These are phyloP conservation scores for Eragrostis nindensis DNA, from an alignment of 176 grass and related monocot species.

Conservation along the genomic window DNA sequence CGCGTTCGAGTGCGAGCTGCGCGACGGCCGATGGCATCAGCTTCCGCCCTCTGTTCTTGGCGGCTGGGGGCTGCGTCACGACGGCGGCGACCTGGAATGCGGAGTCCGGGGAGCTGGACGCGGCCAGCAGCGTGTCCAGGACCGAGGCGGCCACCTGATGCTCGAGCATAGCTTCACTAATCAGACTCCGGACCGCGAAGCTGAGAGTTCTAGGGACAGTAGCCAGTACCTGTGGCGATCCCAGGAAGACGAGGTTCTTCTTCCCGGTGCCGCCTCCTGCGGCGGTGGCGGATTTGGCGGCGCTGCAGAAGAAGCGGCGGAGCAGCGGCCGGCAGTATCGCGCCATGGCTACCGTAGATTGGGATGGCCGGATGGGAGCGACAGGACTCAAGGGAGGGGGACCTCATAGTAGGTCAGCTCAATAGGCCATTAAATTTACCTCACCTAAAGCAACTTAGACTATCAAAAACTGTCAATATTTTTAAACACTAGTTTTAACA, in stretches of 20 bases:
- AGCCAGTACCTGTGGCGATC: constrained; percentile 62
- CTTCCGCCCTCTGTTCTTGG: constrained; percentile 72
- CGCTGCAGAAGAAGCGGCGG: constrained; percentile 55
- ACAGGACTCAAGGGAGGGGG: too few relatives aligned
- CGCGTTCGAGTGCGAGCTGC: constrained; percentile 65
- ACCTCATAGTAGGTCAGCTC: too few relatives aligned
- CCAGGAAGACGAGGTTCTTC: constrained; percentile 78
- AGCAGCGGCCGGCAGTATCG: constrained; percentile 47
- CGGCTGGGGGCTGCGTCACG: constrained; percentile 75
- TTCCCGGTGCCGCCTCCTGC: constrained; percentile 17
- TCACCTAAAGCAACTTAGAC: too few relatives aligned
- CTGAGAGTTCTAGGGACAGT: not conserved
- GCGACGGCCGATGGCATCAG: constrained; percentile 74
- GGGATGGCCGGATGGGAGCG: constrained; percentile 17
- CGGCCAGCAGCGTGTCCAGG: constrained; percentile 60
- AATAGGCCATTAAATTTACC: too few relatives aligned
- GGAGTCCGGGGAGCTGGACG: constrained; percentile 56
- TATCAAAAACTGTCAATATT: too few relatives aligned
- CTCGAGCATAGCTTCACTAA: not conserved
- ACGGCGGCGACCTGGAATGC: constrained; percentile 69
- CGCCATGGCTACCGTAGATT: constrained; percentile 39
- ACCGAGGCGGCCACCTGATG: constrained; percentile 75
- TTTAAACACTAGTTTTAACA: too few relatives aligned
- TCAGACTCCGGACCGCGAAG: constrained; percentile 15
- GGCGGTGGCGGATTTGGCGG: constrained; percentile 33